Conservation (phyloP, 805 yeast species). For the Candida railenensis region DNA sequence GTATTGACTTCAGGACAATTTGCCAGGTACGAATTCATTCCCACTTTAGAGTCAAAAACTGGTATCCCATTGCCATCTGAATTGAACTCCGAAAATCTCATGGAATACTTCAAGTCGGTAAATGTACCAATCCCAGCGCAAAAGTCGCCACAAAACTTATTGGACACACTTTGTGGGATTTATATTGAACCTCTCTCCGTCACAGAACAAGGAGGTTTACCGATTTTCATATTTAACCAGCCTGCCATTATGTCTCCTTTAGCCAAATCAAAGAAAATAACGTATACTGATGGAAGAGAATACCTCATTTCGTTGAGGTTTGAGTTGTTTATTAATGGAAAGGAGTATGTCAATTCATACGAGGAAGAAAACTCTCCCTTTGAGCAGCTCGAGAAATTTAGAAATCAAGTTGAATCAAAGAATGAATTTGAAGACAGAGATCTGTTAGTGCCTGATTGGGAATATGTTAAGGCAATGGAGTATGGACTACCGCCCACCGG, state of each 20-base stretch:
- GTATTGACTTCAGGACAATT: neutral
- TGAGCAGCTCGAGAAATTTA: conserved; percentile 63
- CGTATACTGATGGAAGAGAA: conserved; percentile 23
- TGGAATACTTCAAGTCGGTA: conserved; percentile 36
- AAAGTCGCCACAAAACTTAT: conserved; percentile 53
- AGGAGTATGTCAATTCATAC: conserved; percentile 87
- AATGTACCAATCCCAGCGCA: conserved; percentile 37
- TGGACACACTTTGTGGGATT: conserved; percentile 60
- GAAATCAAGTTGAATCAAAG: conserved; percentile 52
- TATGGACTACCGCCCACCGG: conserved; percentile 98
- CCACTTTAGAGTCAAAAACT: conserved; percentile 55
- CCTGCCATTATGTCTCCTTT: conserved; percentile 86
- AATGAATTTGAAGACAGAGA: conserved; percentile 56
- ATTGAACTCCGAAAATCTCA: conserved; percentile 39
- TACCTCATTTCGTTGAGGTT: conserved; percentile 65
- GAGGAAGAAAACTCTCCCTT: conserved; percentile 94
- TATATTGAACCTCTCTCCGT: conserved; percentile 66
- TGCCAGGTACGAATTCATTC: conserved; percentile 59
- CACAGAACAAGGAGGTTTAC: conserved; percentile 30
- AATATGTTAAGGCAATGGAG: conserved; percentile 74
- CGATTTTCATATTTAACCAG: conserved; percentile 77
- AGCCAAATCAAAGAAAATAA: conserved; percentile 58
- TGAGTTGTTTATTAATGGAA: conserved; percentile 77
- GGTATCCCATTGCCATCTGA: conserved; percentile 49
- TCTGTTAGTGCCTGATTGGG: conserved; percentile 65